A percentile compares a stretch with the other conserved stretches of the same genome.
phyloP scores from a whole-genome alignment of 306 rosid genomes.

The Vigna nakashimae region DNA sequence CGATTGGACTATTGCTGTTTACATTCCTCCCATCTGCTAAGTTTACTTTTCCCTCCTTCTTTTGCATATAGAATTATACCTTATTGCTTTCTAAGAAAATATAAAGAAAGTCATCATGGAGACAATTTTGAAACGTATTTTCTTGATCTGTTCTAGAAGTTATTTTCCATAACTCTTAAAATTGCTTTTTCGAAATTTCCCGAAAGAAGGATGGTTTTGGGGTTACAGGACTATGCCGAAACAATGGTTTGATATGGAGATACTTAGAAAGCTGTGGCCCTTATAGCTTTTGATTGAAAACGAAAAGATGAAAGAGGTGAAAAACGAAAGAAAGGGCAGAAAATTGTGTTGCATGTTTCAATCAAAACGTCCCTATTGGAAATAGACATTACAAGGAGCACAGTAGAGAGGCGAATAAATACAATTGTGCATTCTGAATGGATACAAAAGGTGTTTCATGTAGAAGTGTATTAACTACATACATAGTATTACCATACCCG shows the following conservation, averaged over 20 bases:
- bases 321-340: background rate
- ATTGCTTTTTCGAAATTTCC: too few relatives aligned
- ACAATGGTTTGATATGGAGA: background rate
- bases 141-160: too few relatives aligned
- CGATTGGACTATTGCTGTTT: too few relatives aligned
- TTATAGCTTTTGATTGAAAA: background rate
- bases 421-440: slow-evolving; percentile 38
- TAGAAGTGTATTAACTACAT: background rate
- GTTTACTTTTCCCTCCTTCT: too few relatives aligned
- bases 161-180: too few relatives aligned
- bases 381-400: slow-evolving; percentile 27
- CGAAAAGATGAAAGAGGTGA: background rate
- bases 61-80: too few relatives aligned
- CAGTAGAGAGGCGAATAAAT: background rate
- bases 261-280: background rate
- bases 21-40: too few relatives aligned
- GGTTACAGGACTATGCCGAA: background rate
- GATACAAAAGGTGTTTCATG: background rate
- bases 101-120: too few relatives aligned
- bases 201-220: background rate
- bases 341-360: background rate
- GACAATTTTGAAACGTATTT: too few relatives aligned
- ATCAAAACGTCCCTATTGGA: slow-evolving; percentile 13
- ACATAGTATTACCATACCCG: slow-evolving; percentile 9
- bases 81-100: too few relatives aligned